Conservation (phyloP, 257 asterid genomes). For the Penstemon eatonii region DNA sequence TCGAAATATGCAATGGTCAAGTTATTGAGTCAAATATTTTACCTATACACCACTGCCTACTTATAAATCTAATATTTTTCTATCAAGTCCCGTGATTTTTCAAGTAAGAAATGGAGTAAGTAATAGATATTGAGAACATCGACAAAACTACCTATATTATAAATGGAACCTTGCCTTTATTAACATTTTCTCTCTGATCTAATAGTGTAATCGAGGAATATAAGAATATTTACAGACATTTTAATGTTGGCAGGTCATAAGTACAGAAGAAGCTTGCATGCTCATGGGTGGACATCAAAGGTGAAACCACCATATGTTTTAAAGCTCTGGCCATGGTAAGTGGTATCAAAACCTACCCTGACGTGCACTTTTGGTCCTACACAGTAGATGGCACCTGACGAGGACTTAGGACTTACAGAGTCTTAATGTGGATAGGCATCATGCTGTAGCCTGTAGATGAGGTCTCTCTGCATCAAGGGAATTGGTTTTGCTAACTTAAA, state of each 20-base stretch:
- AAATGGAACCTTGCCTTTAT: neutral
- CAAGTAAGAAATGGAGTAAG: neutral
- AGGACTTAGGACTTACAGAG: neutral
- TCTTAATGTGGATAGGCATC: neutral
- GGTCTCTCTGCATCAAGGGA: neutral
- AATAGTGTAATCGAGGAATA: neutral
- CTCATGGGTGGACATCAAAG: neutral
- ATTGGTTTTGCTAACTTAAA: neutral
- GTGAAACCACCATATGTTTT: neutral
- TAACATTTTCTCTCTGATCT: neutral
- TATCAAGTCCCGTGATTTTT: neutral
- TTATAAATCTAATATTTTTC: neutral
- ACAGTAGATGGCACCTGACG: neutral
- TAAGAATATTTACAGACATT: no score
- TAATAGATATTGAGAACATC: neutral
- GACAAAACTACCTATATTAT: neutral
- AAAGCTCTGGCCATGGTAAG: neutral
- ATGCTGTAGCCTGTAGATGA: neutral
- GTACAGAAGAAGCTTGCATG: neutral
- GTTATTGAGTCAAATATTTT: neutral
- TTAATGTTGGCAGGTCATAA: neutral
- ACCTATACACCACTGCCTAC: neutral
- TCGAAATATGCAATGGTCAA: neutral
- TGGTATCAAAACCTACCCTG: neutral
- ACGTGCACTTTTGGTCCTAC: neutral